Conservation (phyloP, 2,329 filamentous ascomycete genomes). For the Paradendryphiella salina region DNA sequence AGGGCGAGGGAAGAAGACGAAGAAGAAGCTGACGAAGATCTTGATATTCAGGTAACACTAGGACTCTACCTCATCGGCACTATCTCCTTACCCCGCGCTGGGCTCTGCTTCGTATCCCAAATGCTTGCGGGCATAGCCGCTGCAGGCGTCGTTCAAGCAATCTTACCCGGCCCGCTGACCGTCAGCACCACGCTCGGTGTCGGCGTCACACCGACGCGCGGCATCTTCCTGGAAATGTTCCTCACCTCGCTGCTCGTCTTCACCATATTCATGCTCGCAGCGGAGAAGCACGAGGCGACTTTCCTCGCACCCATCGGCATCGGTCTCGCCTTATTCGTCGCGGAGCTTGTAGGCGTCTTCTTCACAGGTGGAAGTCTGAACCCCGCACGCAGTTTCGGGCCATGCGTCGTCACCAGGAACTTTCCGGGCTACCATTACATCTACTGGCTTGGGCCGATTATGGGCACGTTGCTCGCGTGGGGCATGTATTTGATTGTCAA, state of each 20-base stretch:
- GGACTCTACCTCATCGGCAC: constrained; percentile 44
- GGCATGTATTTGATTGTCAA: constrained; percentile 49
- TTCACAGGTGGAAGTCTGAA: constrained; percentile 52
- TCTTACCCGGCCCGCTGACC: constrained; percentile 42
- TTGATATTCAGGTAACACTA: constrained; percentile 40
- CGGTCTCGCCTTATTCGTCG: constrained; percentile 70
- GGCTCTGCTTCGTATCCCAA: constrained; percentile 42
- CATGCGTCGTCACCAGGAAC: constrained; percentile 44
- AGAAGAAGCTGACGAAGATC: background rate
- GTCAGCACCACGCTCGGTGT: constrained; percentile 44
- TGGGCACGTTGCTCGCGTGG: constrained; percentile 45
- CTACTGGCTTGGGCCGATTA: constrained; percentile 48
- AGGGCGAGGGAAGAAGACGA: background rate
- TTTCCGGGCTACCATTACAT: constrained; percentile 51
- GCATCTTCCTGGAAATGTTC: constrained; percentile 49
- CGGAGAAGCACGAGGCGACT: constrained; percentile 73
- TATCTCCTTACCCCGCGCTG: constrained; percentile 29
- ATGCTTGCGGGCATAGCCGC: constrained; percentile 46
- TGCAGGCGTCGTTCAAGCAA: constrained; percentile 41
- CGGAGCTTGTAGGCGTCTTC: constrained; percentile 54
- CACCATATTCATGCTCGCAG: constrained; percentile 63
- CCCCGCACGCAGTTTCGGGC: constrained; percentile 49
- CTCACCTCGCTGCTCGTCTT: constrained; percentile 48
- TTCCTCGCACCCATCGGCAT: constrained; percentile 73
- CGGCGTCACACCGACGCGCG: constrained; percentile 36